Base-by-base conservation (phyloP, 257 asterid genomes). In the Capsicum baccatum region DNA sequence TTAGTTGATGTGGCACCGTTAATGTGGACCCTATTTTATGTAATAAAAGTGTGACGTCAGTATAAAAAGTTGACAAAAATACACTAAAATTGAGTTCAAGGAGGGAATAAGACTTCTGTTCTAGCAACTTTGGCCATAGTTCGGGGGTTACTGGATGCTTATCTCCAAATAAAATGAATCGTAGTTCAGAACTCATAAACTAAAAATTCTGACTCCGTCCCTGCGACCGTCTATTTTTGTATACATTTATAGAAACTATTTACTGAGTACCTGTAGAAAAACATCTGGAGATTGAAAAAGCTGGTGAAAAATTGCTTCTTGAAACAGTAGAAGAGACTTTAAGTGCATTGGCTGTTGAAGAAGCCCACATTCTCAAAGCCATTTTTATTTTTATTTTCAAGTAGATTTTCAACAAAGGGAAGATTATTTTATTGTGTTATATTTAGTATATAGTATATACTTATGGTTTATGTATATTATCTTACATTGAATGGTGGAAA, bases 341-440 rank as follows among this genome's bases (percentile, higher is more conserved):
- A 6, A 95, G 87, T 86, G 95, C 97, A 94, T 92, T 95, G 80
- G 99, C 98, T 44, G 99, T 92, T 50, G 99, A 95, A 90, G 99
- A 95, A 89, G 97, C 98, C 99, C 99, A 95, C 91, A 93, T 87
- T 89, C 97, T 93, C 48, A 95, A 86, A 73, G 99, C 97, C 99
- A 95, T 93, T 58, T 63, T 68, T 12, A 1, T 6, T 66, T 42
- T 3, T 9, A n/a, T 35, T n/a, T 8, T 59, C n/a, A 33, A 33
- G 17, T 19, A 3, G 4, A 35, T 9, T 56, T 42, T 59, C 66
- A 47, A 37, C 35, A 58, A 80, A 80, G 19, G 71, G 57, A 17
- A 68, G 76, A 68, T 37, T 8, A 68, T 37, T 8, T 68, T 37
- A 11, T 12, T 50, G 56, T 50, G 56, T 9, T 50, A 50, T 50